Conservation (phyloP, 108 stramenopile species). For the Asterionellopsis glacialis region DNA sequence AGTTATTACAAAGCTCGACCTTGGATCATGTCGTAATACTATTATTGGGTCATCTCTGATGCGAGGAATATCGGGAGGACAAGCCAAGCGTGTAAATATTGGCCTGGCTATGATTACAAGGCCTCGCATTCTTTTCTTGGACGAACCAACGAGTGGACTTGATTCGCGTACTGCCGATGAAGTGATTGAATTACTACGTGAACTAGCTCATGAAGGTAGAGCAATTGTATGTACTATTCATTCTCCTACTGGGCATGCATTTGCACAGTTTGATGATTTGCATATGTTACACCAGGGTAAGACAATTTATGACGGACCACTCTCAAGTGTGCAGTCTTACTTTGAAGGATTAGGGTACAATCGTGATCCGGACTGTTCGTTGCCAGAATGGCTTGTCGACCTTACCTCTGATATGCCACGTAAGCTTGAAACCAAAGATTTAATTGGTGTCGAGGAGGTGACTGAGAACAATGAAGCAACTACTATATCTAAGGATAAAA, state of each 20-base stretch:
- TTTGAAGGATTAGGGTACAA: slow-evolving; percentile 9
- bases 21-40: slow-evolving; percentile 38
- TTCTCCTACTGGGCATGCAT: slow-evolving; percentile 71
- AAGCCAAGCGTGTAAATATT: slow-evolving; percentile 34
- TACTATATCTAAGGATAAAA: not conserved
- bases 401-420: slow-evolving; percentile 11
- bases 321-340: slow-evolving; percentile 13
- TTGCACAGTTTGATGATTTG: slow-evolving; percentile 26
- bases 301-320: not conserved
- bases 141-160: slow-evolving; percentile 79
- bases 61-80: slow-evolving; percentile 47
- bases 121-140: slow-evolving; percentile 49
- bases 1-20: slow-evolving; percentile 58
- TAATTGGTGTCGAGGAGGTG: not conserved
- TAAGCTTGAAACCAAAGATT: not conserved
- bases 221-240: slow-evolving; percentile 76
- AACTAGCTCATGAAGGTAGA: slow-evolving; percentile 50
- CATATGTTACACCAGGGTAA: not conserved
- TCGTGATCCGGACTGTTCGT: slow-evolving; percentile 9
- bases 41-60: slow-evolving; percentile 31
- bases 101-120: slow-evolving; percentile 58
- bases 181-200: slow-evolving; percentile 50
- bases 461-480: not conserved
- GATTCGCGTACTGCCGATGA: slow-evolving; percentile 56
- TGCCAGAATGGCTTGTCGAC: slow-evolving; percentile 18